Conservation (phyloP, 192 early-diverging fungal species). For the Coemansia sp. region DNA sequence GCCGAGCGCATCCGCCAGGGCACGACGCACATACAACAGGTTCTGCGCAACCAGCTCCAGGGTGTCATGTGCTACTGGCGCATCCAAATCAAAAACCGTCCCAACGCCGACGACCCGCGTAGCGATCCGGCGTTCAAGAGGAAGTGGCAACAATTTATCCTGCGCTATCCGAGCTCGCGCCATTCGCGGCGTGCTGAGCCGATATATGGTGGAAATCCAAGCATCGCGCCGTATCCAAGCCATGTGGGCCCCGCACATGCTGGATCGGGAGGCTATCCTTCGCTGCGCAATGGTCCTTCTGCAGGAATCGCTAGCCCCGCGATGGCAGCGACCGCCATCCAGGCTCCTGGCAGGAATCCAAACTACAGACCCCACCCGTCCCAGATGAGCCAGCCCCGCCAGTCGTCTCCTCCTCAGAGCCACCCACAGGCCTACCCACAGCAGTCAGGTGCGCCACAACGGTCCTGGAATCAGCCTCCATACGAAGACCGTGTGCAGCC, state of each 20-base stretch:
- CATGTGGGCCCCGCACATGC: not conserved
- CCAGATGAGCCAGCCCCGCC: slow-evolving; percentile 6
- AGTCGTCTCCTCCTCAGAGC: not conserved
- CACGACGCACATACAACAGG: slow-evolving; percentile 47
- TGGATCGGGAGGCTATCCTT: not conserved
- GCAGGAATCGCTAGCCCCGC: not conserved
- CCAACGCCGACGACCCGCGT: slow-evolving; percentile 34
- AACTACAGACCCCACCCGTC: slow-evolving; percentile 8
- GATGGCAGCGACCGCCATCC: not conserved
- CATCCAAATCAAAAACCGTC: slow-evolving; percentile 31
- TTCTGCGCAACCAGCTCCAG: slow-evolving; percentile 54
- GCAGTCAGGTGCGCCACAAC: not conserved
- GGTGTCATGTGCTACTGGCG: slow-evolving; percentile 55
- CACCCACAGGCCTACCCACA: not conserved
- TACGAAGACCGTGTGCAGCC: not conserved
- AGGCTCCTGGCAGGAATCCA: not conserved
- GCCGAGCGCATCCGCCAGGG: slow-evolving; percentile 53
- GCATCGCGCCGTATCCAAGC: not conserved
- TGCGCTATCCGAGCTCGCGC: slow-evolving; percentile 43
- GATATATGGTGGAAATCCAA: slow-evolving; percentile 22
- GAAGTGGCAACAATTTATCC: slow-evolving; percentile 43
- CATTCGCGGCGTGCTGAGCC: slow-evolving; percentile 43
- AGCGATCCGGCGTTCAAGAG: slow-evolving; percentile 21
- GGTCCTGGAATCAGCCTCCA: not conserved
- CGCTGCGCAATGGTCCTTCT: not conserved